Percentiles rank a stretch among this genome's conserved stretches.
Evolutionary conservation across 257 asterid genomes (phyloP).

Genomic region (Gentiana macrophylla): DNA sequence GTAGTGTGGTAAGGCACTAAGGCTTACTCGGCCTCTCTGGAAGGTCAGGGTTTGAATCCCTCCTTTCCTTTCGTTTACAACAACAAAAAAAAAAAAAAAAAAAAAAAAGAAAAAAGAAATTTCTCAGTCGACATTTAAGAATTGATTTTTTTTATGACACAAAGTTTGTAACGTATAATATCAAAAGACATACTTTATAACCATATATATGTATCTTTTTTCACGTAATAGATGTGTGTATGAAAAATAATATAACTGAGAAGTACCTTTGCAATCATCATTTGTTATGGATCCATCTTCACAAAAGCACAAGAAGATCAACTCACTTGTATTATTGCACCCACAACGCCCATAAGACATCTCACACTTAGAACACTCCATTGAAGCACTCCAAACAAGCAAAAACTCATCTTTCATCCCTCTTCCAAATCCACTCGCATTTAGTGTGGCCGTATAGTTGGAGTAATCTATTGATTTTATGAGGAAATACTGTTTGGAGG

Average conservation of each 20-base stretch:
- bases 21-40: too few species aligned
- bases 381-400: constrained; percentile 6
- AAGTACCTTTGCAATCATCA: constrained; percentile 10
- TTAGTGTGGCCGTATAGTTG: not conserved
- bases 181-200: too few species aligned
- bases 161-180: too few species aligned
- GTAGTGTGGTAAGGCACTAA: too few species aligned
- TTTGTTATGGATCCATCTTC: constrained; percentile 4
- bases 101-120: too few species aligned
- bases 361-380: constrained; percentile 8
- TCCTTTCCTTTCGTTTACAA: too few species aligned
- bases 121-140: too few species aligned
- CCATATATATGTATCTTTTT: too few species aligned
- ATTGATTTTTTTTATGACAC: too few species aligned
- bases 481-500: not conserved
- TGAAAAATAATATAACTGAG: not conserved
- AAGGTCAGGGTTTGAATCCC: too few species aligned
- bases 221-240: too few species aligned
- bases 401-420: constrained; percentile 16
- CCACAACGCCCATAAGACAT: constrained; percentile 16
- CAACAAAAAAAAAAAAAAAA: too few species aligned
- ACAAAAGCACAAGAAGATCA: constrained; percentile 14
- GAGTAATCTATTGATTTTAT: constrained; percentile 2
- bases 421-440: not conserved
- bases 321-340: not conserved